A percentile compares a stretch with the other conserved stretches of the same genome.
Evolutionary conservation across 345 rosid species (phyloP).

Genomic region (Punica granatum): DNA sequence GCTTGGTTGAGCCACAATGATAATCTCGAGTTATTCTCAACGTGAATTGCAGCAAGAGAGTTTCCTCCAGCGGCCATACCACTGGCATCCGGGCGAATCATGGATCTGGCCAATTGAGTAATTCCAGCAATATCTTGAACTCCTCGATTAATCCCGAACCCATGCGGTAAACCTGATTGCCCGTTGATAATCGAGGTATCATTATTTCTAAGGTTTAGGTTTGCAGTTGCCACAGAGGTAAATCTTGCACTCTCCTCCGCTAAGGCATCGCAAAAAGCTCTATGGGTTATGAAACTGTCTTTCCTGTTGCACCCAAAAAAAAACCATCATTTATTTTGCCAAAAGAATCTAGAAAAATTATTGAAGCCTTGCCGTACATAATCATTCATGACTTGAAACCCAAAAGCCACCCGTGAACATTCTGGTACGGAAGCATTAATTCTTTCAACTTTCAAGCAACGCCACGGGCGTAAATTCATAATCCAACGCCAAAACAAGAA

Average conservation of each 20-base stretch:
- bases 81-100: neutral
- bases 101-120: constrained; percentile 27
- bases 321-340: neutral
- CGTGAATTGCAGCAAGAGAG: constrained; percentile 11
- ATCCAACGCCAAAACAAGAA: neutral
- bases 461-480: no score
- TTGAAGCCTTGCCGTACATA: neutral
- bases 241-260: constrained; percentile 74
- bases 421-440: no score
- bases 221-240: constrained; percentile 38
- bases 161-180: constrained; percentile 37
- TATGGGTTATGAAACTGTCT: constrained; percentile 90
- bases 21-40: constrained; percentile 18
- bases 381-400: neutral
- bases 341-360: neutral
- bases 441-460: no score
- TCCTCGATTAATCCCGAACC: constrained; percentile 33
- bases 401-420: neutral
- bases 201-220: constrained; percentile 52
- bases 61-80: neutral
- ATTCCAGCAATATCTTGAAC: constrained; percentile 36
- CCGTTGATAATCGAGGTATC: neutral
- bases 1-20: constrained; percentile 19
- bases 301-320: constrained; percentile 45
- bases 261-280: constrained; percentile 94